phyloP scores from a whole-genome alignment of 1,139 yeast genomes.

The Nadsonia starkeyi-henricii region DNA sequence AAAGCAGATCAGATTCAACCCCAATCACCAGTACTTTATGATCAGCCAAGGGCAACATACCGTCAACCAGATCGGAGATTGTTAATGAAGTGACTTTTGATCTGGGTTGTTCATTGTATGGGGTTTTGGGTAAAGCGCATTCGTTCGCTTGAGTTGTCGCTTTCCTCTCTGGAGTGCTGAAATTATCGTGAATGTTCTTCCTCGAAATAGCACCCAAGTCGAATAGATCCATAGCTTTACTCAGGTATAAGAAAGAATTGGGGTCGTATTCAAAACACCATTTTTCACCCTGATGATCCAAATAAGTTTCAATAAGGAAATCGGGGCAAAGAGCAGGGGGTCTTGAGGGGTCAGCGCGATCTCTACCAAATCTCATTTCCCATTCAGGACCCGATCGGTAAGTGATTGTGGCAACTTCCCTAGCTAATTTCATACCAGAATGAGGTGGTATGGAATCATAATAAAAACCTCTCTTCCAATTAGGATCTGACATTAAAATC shows the following conservation, averaged over 20 bases:
- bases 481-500: constrained; percentile 85
- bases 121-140: constrained; percentile 37
- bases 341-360: constrained; percentile 64
- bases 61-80: constrained; percentile 45
- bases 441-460: constrained; percentile 76
- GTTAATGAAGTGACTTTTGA: constrained; percentile 13
- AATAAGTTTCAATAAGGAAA: constrained; percentile 77
- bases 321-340: constrained; percentile 89
- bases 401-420: constrained; percentile 89
- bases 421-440: constrained; percentile 84
- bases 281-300: constrained; percentile 91
- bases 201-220: constrained; percentile 52
- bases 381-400: constrained; percentile 95
- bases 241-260: constrained; percentile 70
- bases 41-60: constrained; percentile 48
- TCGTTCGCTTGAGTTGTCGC: constrained; percentile 16
- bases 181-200: constrained; percentile 28
- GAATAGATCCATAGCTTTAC: constrained; percentile 90
- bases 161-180: constrained; percentile 6
- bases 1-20: constrained; percentile 78
- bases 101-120: constrained; percentile 39
- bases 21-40: constrained; percentile 70
- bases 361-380: constrained; percentile 85
- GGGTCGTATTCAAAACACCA: constrained; percentile 87
- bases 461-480: constrained; percentile 87